Evolutionary conservation across 768 basidiomycete species (phyloP), one percentile per base, ranked within the genome.

Genomic region (Boletus tylopilopsis): DNA sequence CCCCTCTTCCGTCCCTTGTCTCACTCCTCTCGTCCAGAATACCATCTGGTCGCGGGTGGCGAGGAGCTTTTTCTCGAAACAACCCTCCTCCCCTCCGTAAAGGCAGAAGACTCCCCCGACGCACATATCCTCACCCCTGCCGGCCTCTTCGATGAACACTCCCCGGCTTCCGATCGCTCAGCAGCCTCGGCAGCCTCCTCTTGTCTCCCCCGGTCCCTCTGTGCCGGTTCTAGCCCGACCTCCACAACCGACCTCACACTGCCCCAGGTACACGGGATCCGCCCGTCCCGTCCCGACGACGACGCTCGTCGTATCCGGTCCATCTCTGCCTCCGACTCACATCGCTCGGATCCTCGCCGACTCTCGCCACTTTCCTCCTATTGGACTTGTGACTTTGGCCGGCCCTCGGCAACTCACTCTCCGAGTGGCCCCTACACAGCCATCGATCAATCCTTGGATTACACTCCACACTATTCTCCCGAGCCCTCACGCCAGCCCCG

Each of bases 41-140:
- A 81, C 60, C 80, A 84, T 61, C 78, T 90, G 44, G 87, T 90
- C 51, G 87, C 87, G 9, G 87, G 87, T 47, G 86, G 85, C 41
- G 87, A 90, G 56, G 87, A 90, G 61, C 73, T 85, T 24, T 79
- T 76, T 56, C 73, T 70, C 24, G 80, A 82, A 38, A 69, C 68
- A 5, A 61, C 70, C 34, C 68, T 76, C n/a, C 71, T 77, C n/a
- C 68, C 72, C 4, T 67, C 75, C 24, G 73, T 82, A 52, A 84
- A 84, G 64, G 67, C 76, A 10, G 82, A 86, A 59, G 79, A 83
- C 38, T 69, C 71, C 12, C 68, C 64, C n/a, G 76, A 78, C 47
- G 51, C 64, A 5, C 67, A 63, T 49, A 56, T 67, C 18, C 68
- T 80, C 49, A 72, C 77, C 15, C 62, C 78, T 2, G 66, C 76